Conservation (phyloP, 192 early-diverging fungal genomes). For the Allomyces arbusculus region DNA sequence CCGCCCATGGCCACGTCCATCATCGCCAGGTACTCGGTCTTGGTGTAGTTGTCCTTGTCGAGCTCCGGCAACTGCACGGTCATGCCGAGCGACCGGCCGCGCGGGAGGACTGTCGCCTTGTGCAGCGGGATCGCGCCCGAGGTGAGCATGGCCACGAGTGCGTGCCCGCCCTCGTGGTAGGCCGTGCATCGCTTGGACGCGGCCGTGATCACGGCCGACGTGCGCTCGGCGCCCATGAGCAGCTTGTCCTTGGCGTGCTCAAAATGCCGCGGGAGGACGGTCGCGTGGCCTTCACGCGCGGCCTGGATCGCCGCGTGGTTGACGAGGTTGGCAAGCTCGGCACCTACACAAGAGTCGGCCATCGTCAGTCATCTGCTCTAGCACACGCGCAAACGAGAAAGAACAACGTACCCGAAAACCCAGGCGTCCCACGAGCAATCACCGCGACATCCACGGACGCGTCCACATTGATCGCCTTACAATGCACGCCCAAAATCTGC, state of each 20-base stretch:
- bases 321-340: conserved; percentile 92
- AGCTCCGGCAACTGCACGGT: conserved; percentile 87
- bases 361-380: too few relatives aligned
- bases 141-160: conserved; percentile 86
- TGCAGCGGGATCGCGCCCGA: conserved; percentile 85
- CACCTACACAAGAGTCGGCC: conserved; percentile 15
- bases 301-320: conserved; percentile 96
- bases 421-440: conserved; percentile 89
- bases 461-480: conserved; percentile 53
- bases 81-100: conserved; percentile 64
- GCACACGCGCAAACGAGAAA: not conserved
- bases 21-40: conserved; percentile 64
- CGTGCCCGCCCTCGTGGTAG: conserved; percentile 97
- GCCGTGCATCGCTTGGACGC: conserved; percentile 76
- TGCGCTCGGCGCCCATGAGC: conserved; percentile 92
- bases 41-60: conserved; percentile 52
- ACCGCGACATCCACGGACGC: conserved; percentile 54
- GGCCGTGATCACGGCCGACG: conserved; percentile 73
- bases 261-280: conserved; percentile 60
- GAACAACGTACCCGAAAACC: conserved; percentile 50
- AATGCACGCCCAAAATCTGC: conserved; percentile 79
- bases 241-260: conserved; percentile 98
- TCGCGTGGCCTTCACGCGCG: conserved; percentile 48
- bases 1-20: conserved; percentile 97
- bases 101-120: conserved; percentile 96